Percentiles rank a stretch among this genome's conserved stretches.
Conservation (phyloP, 2,329 filamentous ascomycete species). For the Rhexocercosporidium sp. region DNA sequence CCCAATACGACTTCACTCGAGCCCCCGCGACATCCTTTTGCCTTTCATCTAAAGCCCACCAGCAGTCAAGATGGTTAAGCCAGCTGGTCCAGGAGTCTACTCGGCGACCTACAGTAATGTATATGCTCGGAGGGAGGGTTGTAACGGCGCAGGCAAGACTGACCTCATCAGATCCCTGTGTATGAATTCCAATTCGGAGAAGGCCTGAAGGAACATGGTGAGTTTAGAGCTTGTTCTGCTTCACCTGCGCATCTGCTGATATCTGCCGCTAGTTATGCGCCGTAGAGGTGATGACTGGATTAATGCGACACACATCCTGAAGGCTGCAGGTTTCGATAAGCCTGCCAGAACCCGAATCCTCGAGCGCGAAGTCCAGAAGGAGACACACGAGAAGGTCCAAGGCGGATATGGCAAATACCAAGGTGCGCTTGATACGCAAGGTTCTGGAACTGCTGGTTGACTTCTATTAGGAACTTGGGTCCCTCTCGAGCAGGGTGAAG, state of each 20-base stretch:
- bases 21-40: neutral
- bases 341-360: slow-evolving; percentile 92
- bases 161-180: slow-evolving; percentile 75
- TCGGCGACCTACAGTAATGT: slow-evolving; percentile 74
- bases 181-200: slow-evolving; percentile 88
- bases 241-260: slow-evolving; percentile 15
- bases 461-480: slow-evolving; percentile 83
- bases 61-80: slow-evolving; percentile 40
- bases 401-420: slow-evolving; percentile 99
- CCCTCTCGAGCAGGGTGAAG: slow-evolving; percentile 79
- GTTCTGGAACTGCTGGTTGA: slow-evolving; percentile 27
- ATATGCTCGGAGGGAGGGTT: slow-evolving; percentile 24
- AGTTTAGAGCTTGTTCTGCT: neutral
- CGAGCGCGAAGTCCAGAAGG: slow-evolving; percentile 96
- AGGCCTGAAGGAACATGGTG: slow-evolving; percentile 77
- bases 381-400: slow-evolving; percentile 96
- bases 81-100: slow-evolving; percentile 54
- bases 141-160: slow-evolving; percentile 10
- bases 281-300: slow-evolving; percentile 94
- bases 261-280: slow-evolving; percentile 70
- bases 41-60: neutral
- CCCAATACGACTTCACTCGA: neutral
- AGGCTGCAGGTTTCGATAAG: slow-evolving; percentile 97
- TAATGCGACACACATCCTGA: slow-evolving; percentile 98
- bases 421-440: slow-evolving; percentile 55